These are phyloP conservation scores for Houttuynia cordata DNA, from an alignment of 164 flowering plant genomes.

Conservation along the genomic window DNA sequence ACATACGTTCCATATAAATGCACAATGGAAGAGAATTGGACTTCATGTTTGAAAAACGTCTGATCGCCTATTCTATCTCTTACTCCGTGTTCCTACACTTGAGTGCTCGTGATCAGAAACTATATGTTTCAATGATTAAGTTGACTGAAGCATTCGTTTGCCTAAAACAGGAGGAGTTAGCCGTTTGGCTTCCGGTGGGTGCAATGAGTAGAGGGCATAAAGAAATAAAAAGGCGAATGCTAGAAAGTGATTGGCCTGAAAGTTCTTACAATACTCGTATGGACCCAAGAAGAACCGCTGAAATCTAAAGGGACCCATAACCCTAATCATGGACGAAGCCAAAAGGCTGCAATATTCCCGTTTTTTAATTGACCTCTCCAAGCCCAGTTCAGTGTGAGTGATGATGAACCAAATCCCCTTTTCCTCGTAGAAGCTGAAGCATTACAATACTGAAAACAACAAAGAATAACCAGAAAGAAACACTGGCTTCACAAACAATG, in stretches of 20 bases:
- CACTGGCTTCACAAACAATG: background rate
- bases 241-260: constrained; percentile 6
- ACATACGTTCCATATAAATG: too few species aligned
- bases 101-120: background rate
- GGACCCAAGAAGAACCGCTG: constrained; percentile 5
- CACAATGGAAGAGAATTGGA: too few species aligned
- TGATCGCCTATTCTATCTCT: too few species aligned
- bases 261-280: background rate
- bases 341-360: constrained; percentile 6
- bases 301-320: constrained; percentile 14
- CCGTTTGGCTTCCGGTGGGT: constrained; percentile 5
- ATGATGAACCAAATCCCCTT: background rate
- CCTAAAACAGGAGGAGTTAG: background rate
- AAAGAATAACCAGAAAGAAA: background rate
- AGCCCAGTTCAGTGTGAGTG: constrained; percentile 1
- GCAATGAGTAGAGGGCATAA: constrained; percentile 15
- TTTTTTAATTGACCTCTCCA: constrained; percentile 5
- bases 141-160: background rate
- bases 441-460: background rate
- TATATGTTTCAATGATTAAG: background rate
- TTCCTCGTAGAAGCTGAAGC: background rate
- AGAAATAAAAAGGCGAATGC: background rate
- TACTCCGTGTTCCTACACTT: background rate
- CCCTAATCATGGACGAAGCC: constrained; percentile 27
- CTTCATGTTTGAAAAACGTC: too few species aligned